Conservation (phyloP, 176 grass and related monocot genomes). For the Phoenix dactylifera region DNA sequence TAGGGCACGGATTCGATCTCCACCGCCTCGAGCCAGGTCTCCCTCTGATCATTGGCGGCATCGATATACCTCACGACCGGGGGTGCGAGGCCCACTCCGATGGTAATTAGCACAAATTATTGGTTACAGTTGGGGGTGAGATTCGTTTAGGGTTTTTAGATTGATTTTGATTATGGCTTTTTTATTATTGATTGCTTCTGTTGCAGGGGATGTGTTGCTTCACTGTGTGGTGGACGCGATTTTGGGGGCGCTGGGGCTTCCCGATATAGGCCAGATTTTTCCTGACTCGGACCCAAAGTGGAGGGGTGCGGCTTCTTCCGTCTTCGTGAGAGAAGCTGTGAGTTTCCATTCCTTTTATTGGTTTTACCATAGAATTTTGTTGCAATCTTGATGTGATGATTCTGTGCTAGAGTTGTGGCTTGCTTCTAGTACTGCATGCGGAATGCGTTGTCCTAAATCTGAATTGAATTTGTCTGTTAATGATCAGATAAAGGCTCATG, state of each 20-base stretch:
- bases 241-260: conserved; percentile 87
- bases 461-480: too few species aligned
- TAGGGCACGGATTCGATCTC: conserved; percentile 93
- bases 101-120: conserved; percentile 25
- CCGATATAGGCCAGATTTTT: conserved; percentile 98
- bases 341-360: conserved; percentile 21
- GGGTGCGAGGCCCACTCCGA: conserved; percentile 95
- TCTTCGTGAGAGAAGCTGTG: conserved; percentile 88
- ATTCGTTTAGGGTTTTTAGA: not conserved
- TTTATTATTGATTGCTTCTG: not conserved
- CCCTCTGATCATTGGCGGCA: conserved; percentile 93
- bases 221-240: conserved; percentile 99
- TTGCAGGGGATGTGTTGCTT: conserved; percentile 84
- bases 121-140: not conserved
- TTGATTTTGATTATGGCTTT: not conserved
- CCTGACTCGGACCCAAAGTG: conserved; percentile 85
- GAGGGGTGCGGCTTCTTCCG: conserved; percentile 76
- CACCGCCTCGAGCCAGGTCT: conserved; percentile 90
- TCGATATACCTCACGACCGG: conserved; percentile 87
- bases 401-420: too few species aligned
- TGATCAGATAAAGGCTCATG: too few species aligned
- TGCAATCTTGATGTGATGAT: too few species aligned
- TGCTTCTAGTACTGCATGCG: too few species aligned
- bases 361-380: not conserved
- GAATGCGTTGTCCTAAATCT: too few species aligned